Evolutionary conservation across 1,284 basidiomycete genomes (phyloP).

Genomic region (Rhodotorula sp.): DNA sequence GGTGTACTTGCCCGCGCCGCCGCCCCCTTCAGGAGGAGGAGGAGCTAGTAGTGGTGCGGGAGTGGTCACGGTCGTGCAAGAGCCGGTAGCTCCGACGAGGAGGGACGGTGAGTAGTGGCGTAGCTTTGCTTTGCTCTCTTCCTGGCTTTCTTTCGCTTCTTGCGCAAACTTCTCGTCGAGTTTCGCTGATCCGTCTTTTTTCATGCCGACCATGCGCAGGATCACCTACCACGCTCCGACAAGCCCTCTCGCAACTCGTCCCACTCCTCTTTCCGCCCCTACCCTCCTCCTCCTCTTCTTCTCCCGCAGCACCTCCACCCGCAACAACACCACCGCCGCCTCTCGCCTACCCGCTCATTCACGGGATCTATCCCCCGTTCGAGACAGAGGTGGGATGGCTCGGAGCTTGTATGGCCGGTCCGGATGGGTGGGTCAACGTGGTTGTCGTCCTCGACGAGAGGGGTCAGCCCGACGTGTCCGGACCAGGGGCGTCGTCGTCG

Average conservation of each 20-base stretch:
- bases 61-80: slow-evolving; percentile 79
- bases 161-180: not conserved
- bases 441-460: slow-evolving; percentile 34
- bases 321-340: not conserved
- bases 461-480: not conserved
- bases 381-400: slow-evolving; percentile 92
- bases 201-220: not conserved
- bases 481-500: too few relatives aligned
- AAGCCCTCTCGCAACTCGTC: slow-evolving; percentile 29
- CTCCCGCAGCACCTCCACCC: slow-evolving; percentile 8
- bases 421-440: slow-evolving; percentile 91
- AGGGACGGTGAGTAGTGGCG: slow-evolving; percentile 52
- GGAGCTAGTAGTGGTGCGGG: slow-evolving; percentile 46
- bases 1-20: slow-evolving; percentile 69
- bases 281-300: slow-evolving; percentile 54
- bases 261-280: slow-evolving; percentile 39
- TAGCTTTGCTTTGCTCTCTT: not conserved
- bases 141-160: too few relatives aligned
- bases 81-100: slow-evolving; percentile 77
- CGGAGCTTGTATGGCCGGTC: slow-evolving; percentile 80
- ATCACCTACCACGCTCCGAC: slow-evolving; percentile 50
- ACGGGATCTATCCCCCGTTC: slow-evolving; percentile 80
- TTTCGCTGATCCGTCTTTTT: too few relatives aligned
- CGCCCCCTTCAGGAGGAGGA: too few relatives aligned
- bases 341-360: slow-evolving; percentile 64